These are phyloP conservation scores for Metschnikowia chrysomelidarum DNA, from an alignment of 805 yeast genomes.

Conservation along the genomic window DNA sequence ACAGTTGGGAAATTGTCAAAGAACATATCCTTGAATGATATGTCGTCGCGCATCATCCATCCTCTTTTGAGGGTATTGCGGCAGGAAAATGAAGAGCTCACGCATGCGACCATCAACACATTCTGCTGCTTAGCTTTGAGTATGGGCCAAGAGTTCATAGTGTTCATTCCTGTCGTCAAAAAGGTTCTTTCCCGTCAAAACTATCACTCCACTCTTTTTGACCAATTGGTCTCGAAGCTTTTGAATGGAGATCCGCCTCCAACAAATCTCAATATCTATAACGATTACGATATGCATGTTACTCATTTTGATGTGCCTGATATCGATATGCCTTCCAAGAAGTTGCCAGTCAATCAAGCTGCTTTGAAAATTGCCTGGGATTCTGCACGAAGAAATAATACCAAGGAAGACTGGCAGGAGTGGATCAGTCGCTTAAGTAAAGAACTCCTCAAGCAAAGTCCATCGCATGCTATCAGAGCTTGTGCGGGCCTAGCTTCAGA, in stretches of 20 bases:
- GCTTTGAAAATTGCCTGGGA: constrained; percentile 87
- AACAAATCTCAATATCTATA: constrained; percentile 65
- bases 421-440: constrained; percentile 89
- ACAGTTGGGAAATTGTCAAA: constrained; percentile 80
- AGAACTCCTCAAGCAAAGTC: constrained; percentile 85
- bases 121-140: constrained; percentile 75
- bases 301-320: constrained; percentile 51
- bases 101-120: constrained; percentile 69
- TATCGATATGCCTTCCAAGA: constrained; percentile 67
- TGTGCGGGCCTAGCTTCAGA: constrained; percentile 88
- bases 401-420: constrained; percentile 97
- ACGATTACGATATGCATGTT: constrained; percentile 46
- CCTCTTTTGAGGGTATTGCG: constrained; percentile 71
- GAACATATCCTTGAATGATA: constrained; percentile 70
- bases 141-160: constrained; percentile 78
- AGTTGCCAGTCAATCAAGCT: constrained; percentile 65
- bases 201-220: constrained; percentile 72
- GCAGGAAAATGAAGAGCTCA: constrained; percentile 56
- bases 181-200: constrained; percentile 60
- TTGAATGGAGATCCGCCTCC: constrained; percentile 86
- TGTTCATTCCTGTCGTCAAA: constrained; percentile 81
- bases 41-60: constrained; percentile 88
- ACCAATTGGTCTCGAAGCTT: constrained; percentile 74
- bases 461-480: constrained; percentile 91
- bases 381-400: constrained; percentile 72